phyloP scores from a whole-genome alignment of 2,329 filamentous ascomycete species.

The Hansfordia pulvinata region DNA sequence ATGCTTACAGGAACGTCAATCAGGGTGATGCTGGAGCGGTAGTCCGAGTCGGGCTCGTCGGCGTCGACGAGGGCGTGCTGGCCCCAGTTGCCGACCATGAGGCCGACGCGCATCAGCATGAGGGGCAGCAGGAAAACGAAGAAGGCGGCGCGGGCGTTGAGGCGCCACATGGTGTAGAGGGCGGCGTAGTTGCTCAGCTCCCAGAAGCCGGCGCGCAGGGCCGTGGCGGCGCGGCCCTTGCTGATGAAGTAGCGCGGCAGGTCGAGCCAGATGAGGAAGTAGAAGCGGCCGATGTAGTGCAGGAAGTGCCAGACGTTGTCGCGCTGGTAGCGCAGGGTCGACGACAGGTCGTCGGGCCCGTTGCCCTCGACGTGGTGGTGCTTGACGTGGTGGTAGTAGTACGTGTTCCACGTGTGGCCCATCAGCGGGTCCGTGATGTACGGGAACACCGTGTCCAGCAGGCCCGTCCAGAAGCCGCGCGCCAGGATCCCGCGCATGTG shows the following conservation, averaged over 20 bases:
- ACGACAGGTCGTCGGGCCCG: slow-evolving; percentile 61
- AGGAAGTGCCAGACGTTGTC: slow-evolving; percentile 53
- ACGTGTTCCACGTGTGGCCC: slow-evolving; percentile 77
- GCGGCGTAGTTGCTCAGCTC: slow-evolving; percentile 44
- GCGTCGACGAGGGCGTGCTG: slow-evolving; percentile 73
- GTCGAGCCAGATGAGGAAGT: slow-evolving; percentile 62
- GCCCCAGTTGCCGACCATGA: slow-evolving; percentile 79
- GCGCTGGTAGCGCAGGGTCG: slow-evolving; percentile 63
- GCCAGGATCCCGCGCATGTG: slow-evolving; percentile 58
- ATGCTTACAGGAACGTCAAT: slow-evolving; percentile 63
- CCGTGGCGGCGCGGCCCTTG: slow-evolving; percentile 42
- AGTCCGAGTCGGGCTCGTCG: slow-evolving; percentile 63
- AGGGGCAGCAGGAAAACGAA: slow-evolving; percentile 58
- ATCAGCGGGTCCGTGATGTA: slow-evolving; percentile 64
- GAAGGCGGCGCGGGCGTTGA: slow-evolving; percentile 40
- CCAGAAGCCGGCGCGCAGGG: slow-evolving; percentile 41
- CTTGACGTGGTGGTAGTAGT: slow-evolving; percentile 78
- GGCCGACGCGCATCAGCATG: slow-evolving; percentile 47
- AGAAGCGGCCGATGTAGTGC: slow-evolving; percentile 61
- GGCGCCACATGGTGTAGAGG: slow-evolving; percentile 33
- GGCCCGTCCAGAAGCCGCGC: slow-evolving; percentile 26
- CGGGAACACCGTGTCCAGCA: slow-evolving; percentile 54
- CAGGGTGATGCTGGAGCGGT: slow-evolving; percentile 64
- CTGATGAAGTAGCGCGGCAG: slow-evolving; percentile 60
- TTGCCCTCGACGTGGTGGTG: slow-evolving; percentile 77